Conservation (phyloP, 768 basidiomycete species). For the Russula olivacea region DNA sequence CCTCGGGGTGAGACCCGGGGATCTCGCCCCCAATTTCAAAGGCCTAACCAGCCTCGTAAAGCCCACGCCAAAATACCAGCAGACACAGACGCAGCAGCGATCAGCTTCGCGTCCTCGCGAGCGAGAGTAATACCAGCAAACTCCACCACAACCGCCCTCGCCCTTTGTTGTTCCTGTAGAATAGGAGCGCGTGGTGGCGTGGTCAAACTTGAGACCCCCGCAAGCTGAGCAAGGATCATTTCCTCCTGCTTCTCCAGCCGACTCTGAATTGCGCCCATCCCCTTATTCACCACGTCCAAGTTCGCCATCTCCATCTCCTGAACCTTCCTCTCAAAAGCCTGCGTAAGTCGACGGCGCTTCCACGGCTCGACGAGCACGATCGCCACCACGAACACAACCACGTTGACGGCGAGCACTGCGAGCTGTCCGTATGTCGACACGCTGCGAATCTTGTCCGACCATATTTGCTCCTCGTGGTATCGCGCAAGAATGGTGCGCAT, state of each 20-base stretch:
- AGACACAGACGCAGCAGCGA: conserved; percentile 4
- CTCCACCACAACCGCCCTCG: not conserved
- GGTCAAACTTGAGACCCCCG: not conserved
- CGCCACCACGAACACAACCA: conserved; percentile 85
- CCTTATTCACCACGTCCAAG: conserved; percentile 3
- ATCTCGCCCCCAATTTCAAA: conserved; percentile 1
- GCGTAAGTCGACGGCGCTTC: conserved; percentile 81
- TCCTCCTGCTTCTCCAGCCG: conserved; percentile 19
- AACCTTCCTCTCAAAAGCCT: conserved; percentile 85
- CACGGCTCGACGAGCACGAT: conserved; percentile 93
- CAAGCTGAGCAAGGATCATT: conserved; percentile 2
- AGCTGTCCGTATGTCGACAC: conserved; percentile 91
- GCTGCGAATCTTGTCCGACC: conserved; percentile 98
- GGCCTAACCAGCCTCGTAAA: conserved; percentile 11
- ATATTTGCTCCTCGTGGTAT: conserved; percentile 98
- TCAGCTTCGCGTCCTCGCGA: not conserved
- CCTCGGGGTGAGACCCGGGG: not conserved
- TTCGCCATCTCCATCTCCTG: conserved; percentile 45
- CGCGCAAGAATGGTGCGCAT: conserved; percentile 85
- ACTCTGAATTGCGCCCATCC: conserved; percentile 7
- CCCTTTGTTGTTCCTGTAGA: not conserved
- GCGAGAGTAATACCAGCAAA: conserved; percentile 16
- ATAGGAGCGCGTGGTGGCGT: too few relatives aligned
- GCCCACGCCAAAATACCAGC: conserved; percentile 13
- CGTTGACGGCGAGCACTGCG: conserved; percentile 78